These are phyloP conservation scores for Fusarium sp. DNA, from an alignment of 2,329 filamentous ascomycete species.

Conservation along the genomic window DNA sequence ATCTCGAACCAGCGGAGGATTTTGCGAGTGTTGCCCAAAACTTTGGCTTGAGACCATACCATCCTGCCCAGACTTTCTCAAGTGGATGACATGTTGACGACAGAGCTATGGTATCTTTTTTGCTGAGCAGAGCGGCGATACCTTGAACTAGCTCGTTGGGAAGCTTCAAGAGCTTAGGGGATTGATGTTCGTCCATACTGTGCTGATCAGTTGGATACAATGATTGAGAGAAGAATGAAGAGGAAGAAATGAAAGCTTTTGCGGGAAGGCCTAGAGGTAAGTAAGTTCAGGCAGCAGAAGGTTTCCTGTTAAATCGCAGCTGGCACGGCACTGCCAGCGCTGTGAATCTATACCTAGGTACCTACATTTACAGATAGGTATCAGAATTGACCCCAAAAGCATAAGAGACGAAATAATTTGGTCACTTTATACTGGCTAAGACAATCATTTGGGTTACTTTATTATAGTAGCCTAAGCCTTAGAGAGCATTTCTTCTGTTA, in stretches of 20 bases:
- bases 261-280: too few relatives aligned
- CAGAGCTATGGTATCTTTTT: not conserved
- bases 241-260: not conserved
- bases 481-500: too few relatives aligned
- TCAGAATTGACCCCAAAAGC: too few relatives aligned
- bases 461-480: too few relatives aligned
- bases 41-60: not conserved
- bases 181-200: not conserved
- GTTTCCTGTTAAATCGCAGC: too few relatives aligned
- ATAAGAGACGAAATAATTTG: too few relatives aligned
- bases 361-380: too few relatives aligned
- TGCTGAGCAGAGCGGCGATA: not conserved
- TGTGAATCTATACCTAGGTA: not conserved
- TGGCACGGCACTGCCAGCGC: not conserved
- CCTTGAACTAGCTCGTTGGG: not conserved
- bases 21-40: not conserved
- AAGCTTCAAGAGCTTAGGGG: not conserved
- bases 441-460: too few relatives aligned
- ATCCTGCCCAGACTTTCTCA: not conserved
- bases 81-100: not conserved
- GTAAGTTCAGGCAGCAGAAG: too few relatives aligned
- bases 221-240: not conserved
- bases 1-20: not conserved
- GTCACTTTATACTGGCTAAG: too few relatives aligned
- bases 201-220: not conserved